Base-by-base conservation (phyloP, 192 early-diverging fungal genomes). In the Backusella liffmaniae region DNA sequence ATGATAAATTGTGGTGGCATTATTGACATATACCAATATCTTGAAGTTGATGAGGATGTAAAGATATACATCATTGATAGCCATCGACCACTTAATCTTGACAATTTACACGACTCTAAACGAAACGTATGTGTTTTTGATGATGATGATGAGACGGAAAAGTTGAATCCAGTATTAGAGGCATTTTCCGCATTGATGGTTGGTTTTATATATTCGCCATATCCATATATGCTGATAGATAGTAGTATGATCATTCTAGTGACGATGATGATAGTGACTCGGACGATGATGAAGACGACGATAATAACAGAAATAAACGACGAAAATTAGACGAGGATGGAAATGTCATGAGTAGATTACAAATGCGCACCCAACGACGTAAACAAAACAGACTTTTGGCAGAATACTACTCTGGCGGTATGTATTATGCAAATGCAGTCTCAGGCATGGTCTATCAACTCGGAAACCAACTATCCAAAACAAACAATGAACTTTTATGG, bases 1-100 rank as follows among this genome's bases (percentile, higher is more conserved):
- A 85, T 95, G 78, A 82, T 98, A 51, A 97, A 97, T 84, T 96
- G 94, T 82, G 97, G 96, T 6, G 95, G 91, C 6, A 76, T 91
- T 16, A 86, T 94, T 34, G 92, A 97, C 42, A 73, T 97, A 12
- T 81, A 84, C 16, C 91, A 94, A 37, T 81, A 83, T 30, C 80
- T 96, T 66, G 23, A 35, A 53, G 26, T 49, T 10, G 7, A 78
- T 85, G 36, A 82, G 84, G 79, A 89, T 7, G 87, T 94, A 29
- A 90, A 85, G 0, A 84, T 97, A 5, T 89, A 96, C 72, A 86
- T 98, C 3, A 84, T 96, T 56, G 97, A 98, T 73, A 94, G 92
- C 67, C 96, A 95, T 74, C 83, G 97, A 56, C 97, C 97, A 21
- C 85, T 95, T 32, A 93, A 96, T 73, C 87, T 98, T 21, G 90